phyloP scores from a whole-genome alignment of 768 basidiomycete species.

The Suillus weaverae region DNA sequence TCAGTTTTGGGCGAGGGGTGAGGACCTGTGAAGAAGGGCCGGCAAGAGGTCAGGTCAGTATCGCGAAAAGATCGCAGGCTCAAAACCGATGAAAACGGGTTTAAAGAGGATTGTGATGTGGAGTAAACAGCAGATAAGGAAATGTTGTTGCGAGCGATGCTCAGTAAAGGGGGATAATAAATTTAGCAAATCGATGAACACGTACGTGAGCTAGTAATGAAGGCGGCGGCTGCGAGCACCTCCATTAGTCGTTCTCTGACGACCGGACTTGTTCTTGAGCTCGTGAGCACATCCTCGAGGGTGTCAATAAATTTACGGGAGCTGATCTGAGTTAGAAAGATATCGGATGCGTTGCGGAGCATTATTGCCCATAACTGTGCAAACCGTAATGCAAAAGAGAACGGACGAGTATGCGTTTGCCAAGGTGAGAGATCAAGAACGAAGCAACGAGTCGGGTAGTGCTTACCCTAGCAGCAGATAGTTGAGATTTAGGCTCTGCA shows the following conservation, averaged over 20 bases:
- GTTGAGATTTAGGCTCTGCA: conserved; percentile 71
- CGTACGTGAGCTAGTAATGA: conserved; percentile 34
- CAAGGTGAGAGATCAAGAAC: conserved; percentile 3
- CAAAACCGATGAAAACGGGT: background rate
- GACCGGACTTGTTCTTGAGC: conserved; percentile 69
- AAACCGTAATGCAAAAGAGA: conserved; percentile 2
- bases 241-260: conserved; percentile 79
- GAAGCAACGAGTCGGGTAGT: background rate
- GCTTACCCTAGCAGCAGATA: conserved; percentile 74
- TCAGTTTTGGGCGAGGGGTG: conserved; percentile 6
- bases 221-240: conserved; percentile 81
- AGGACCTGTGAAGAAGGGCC: background rate
- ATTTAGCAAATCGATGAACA: background rate
- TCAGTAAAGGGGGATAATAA: background rate
- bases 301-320: conserved; percentile 79
- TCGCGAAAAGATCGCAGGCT: background rate
- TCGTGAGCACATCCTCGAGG: conserved; percentile 69
- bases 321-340: conserved; percentile 69
- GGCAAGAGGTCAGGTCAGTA: background rate
- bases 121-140: background rate
- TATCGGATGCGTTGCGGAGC: conserved; percentile 75
- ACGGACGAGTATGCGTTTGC: background rate
- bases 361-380: conserved; percentile 85
- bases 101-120: background rate
- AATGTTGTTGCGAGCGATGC: background rate